Evolutionary conservation across 2,329 filamentous ascomycete species (phyloP).

Genomic region (Pseudogymnoascus sp.): DNA sequence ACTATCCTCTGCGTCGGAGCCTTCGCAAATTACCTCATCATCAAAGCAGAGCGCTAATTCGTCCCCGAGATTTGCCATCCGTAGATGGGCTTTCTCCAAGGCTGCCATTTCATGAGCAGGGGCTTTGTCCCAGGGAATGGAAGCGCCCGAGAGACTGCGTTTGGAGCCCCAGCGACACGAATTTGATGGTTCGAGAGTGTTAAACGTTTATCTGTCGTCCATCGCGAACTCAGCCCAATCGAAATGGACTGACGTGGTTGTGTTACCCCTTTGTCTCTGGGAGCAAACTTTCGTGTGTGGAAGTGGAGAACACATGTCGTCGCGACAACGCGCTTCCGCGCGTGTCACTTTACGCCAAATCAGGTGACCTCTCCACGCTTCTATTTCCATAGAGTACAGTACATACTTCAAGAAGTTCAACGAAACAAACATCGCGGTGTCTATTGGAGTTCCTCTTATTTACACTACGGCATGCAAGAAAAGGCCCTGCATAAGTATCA

Average conservation of each 20-base stretch:
- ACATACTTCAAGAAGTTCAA: too few relatives aligned
- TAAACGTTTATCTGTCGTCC: neutral
- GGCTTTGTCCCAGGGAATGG: neutral
- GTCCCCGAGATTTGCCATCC: neutral
- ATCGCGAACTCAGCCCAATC: neutral
- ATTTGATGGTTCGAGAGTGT: neutral
- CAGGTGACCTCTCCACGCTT: neutral
- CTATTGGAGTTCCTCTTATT: neutral
- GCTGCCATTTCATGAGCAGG: neutral
- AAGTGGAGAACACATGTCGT: conserved; percentile 8
- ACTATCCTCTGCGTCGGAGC: neutral
- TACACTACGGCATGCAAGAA: neutral
- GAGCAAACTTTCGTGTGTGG: conserved; percentile 4
- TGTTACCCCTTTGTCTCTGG: neutral
- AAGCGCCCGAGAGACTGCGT: neutral
- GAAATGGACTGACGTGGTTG: neutral
- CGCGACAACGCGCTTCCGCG: conserved; percentile 5
- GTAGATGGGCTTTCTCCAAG: neutral
- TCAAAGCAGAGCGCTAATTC: neutral
- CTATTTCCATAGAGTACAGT: neutral
- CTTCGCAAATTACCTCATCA: neutral
- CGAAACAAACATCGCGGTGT: neutral
- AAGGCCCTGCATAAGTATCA: neutral
- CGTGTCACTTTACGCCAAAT: conserved; percentile 7
- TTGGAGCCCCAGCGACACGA: neutral